Conservation (phyloP, 169 alveolate genomes). For the Cryptosporidium sp. region DNA sequence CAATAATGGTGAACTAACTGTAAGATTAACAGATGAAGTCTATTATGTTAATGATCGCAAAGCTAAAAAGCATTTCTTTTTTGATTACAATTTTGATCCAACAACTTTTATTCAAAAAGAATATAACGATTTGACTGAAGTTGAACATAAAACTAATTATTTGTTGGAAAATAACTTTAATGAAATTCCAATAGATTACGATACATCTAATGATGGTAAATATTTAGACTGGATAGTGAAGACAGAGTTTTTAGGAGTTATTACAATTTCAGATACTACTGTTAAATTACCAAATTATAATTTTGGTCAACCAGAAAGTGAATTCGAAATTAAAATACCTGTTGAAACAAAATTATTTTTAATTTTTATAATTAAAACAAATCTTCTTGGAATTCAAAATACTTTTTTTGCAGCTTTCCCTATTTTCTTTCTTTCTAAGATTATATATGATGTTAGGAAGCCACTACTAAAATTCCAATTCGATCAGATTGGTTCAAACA, state of each 20-base stretch:
- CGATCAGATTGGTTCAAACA: background rate
- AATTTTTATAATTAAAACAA: background rate
- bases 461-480: background rate
- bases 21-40: constrained; percentile 6
- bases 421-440: background rate
- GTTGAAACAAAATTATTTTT: constrained; percentile 1
- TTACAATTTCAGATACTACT: background rate
- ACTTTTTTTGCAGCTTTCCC: constrained; percentile 33
- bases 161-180: background rate
- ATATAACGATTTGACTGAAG: background rate
- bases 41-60: constrained; percentile 11
- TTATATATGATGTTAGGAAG: constrained; percentile 6
- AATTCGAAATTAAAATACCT: background rate
- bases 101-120: background rate
- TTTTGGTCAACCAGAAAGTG: background rate
- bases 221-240: constrained; percentile 5
- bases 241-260: constrained; percentile 24
- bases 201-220: constrained; percentile 15
- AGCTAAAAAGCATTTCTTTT: background rate
- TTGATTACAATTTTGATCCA: constrained; percentile 1
- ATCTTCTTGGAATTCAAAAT: background rate
- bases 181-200: constrained; percentile 17
- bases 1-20: constrained; percentile 2
- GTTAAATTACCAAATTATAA: constrained; percentile 4
- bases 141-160: constrained; percentile 8